Evolutionary conservation across 805 yeast genomes (phyloP), one percentile per base, ranked within the genome.

Genomic region (Metschnikowia continentalis): DNA sequence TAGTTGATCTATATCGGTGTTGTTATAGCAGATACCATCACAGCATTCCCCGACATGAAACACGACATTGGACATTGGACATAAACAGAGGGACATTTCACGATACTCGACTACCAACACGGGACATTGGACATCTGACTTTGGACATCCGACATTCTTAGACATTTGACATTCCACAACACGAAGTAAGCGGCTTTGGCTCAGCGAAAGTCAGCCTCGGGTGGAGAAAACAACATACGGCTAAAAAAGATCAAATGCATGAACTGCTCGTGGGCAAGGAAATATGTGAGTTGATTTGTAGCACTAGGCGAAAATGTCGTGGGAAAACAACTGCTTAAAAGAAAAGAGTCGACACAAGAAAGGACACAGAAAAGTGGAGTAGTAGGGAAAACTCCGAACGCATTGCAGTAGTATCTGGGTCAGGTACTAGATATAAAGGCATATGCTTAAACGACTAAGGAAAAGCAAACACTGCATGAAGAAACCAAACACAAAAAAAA

Each of bases 381-480:
- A 15, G 32, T 15, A 11, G 19, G 26, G 26, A 44, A 35, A 44
- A 33, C 47, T 35, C 40, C 40, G 20, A 35, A 14, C 40, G 47
- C 47, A 23, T 44, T 35, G 41, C 35, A 35, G 40, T 37, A 20
- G 26, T 37, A 37, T 37, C 33, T 35, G 40, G 39, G 41, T 35
- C 38, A 15, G 20, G 47, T 13, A 44, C 47, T 35, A 44, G 47
- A 44, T 44, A 44, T 36, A 44, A 36, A 44, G 40, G 32, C 47
- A 26, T 35, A 43, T 44, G 47, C 47, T 44, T 44, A 44, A 36
- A 36, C 47, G 41, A 44, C 40, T 44, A 35, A 22, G 23, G 41
- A 26, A 37, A 43, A 35, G 41, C 47, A 35, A 35, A 35, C 41
- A 35, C 47, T 44, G 47, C 47, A 44, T 44, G 40, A 26, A 40